Evolutionary conservation across 768 basidiomycete genomes (phyloP), one percentile per base, ranked within the genome.

Genomic region (Tricholoma sp.): DNA sequence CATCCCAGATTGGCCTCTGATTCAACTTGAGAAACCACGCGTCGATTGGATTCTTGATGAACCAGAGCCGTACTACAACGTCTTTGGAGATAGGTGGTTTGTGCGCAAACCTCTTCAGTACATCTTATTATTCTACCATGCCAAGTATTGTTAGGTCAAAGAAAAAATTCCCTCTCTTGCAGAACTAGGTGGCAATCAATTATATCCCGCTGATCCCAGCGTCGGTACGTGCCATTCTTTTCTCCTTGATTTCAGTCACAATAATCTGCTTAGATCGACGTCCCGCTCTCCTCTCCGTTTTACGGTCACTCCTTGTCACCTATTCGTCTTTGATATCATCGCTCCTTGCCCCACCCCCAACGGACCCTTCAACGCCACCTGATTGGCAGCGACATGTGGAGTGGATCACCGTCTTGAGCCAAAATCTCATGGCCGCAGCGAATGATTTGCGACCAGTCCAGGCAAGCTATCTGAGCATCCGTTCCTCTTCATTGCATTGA

Each of bases 1-100:
- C 55, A 73, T 92, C 10, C 91, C 91, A 6, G 82, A 89, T 18
- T 92, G 89, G 89, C 79, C 86, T 18, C 74, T 94, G 41, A 70
- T 70, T 2, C 84, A 86, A 61, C 79, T 96, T 9, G 89, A 94
- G 67, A 92, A 88, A 71, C 94, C 94, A 35, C 81, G 91, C 46
- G 85, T 89, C 12, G 93, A 94, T 65, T 94, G 93, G 92, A 89
- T 96, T 52, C 77, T 91, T 1, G 89, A 94, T 62, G 91, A 91
- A 59, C 87, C 88, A 1, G 78, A 80, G 22, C 74, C 80, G 8
- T 77, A 83, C 59, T 96, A 92, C 68, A 81, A 82, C 53, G 87
- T 86, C 14, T 96, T 88, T 71, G 92, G 91, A n/a, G 90, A 94
- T 68, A 79, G 80, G 64, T 96, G 91, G 89, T 88, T 88, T 83